Evolutionary conservation across 2,329 filamentous ascomycete species (phyloP), one percentile per base, ranked within the genome.

Genomic region (Fonsecaea pedrosoi): DNA sequence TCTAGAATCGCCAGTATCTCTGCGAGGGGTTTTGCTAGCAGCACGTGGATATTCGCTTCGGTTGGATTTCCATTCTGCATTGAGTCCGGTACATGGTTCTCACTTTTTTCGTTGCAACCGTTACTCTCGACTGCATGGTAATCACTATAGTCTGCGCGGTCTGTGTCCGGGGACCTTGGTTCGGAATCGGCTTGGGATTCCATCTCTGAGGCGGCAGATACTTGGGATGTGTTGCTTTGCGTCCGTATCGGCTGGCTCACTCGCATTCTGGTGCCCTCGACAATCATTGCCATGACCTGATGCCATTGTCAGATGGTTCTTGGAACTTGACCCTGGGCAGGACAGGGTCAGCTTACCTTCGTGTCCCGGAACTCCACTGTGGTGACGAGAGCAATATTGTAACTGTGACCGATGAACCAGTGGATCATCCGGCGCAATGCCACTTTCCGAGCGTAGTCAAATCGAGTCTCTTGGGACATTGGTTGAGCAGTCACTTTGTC

Each of bases 331-430:
- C 4, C 10, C n/a, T 7, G 12, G 3, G 18, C 8, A 50, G 45
- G n/a, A 10, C 8, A 12, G 45, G 12, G 21, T 2, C 45, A 13
- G 10, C 45, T 30, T 25, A 50, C 45, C 21, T 50, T 50, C 25
- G 45, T 50, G 21, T 50, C 45, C 12, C 45, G 45, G 21, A 25
- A 50, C 5, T 50, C 45, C 18, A 50, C 45, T 1, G 18, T 50
- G 18, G 45, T 50, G 45, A 50, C 21, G 10, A 50, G 45, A 50
- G 45, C 45, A 50, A 50, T 12, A 50, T 50, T 50, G 7, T 50
- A 50, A 13, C 45, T 21, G 25, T 30, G 45, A 12, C 45, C 45
- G 12, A 50, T 30, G 45, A 50, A 13, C 45, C 45, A 50, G 18
- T 50, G 45, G 18, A 50, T 50, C 45, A 50, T 50, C 7, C 12